Base-by-base conservation (phyloP, 805 yeast species). In the Isabelozyma pseudorhagii region DNA sequence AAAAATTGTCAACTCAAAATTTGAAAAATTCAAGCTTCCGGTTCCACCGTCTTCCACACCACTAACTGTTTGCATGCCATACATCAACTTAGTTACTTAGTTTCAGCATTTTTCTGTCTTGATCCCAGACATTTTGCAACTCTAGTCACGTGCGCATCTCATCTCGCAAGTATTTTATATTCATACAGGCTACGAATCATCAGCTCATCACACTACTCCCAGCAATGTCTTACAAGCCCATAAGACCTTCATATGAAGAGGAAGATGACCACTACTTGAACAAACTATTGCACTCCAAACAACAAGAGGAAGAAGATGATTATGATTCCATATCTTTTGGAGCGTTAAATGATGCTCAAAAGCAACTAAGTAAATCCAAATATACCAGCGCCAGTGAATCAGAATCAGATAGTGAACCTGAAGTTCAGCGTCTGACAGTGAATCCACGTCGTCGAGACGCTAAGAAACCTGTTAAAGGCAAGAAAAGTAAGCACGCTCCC, bases 401-500 rank as follows among this genome's bases (percentile, higher is more conserved):
- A 42, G 64, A 62, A 17, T 41, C 50, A 13, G 63, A 61, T 1
- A 57, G 57, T 14, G 60, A 13, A 11, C 42, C 48, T 4, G 39
- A 44, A 27, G 40, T 14, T 14, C 18, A n/a, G 17, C 15, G 21
- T 14, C 18, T 15, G 18, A 15, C 18, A 3, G 17, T 8, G 14
- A 38, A 15, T n/a, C 38, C 44, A 41, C 31, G 39, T 18, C 39
- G 48, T 44, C 46, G 39, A 34, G 40, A 45, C 17, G 42, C 41
- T 41, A 47, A 46, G 14, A 50, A 51, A n/a, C 34, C 40, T 27
- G 49, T 52, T 8, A 54, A 50, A 44, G 54, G 56, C 51, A 77
- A 76, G 56, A 79, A 74, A 57, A 76, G 68, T 54, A 93, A 92
- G 63, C 97, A 93, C 72, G 97, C 96, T 0, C 99, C 99, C 10